These are phyloP conservation scores for Ophiostoma triangulosporum DNA, from an alignment of 2,329 filamentous ascomycete genomes.

Conservation along the genomic window DNA sequence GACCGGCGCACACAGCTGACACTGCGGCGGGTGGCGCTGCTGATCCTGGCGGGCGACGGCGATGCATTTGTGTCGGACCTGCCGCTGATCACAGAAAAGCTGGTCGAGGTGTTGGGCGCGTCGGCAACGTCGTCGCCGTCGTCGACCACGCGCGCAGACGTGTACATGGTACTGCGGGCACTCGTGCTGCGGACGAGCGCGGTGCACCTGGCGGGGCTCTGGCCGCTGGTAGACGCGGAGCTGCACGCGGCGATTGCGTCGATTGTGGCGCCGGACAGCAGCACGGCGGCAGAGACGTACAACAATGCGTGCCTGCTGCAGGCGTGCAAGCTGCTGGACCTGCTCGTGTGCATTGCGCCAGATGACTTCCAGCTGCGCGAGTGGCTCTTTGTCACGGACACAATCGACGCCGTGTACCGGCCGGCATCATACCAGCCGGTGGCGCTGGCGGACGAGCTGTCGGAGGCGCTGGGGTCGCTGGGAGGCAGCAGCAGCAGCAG, in stretches of 20 bases:
- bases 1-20: conserved; percentile 88
- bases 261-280: conserved; percentile 54
- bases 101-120: conserved; percentile 75
- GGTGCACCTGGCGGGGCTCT: conserved; percentile 69
- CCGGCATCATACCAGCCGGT: conserved; percentile 54
- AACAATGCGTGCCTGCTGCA: conserved; percentile 68
- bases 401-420: conserved; percentile 87
- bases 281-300: conserved; percentile 54
- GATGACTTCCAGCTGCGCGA: conserved; percentile 98
- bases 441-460: conserved; percentile 54
- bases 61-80: conserved; percentile 75
- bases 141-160: conserved; percentile 73
- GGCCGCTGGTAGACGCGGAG: conserved; percentile 82
- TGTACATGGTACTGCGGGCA: conserved; percentile 77
- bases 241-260: conserved; percentile 68
- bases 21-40: conserved; percentile 64
- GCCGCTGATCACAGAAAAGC: conserved; percentile 59
- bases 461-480: conserved; percentile 39
- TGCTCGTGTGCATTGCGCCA: conserved; percentile 71
- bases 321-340: conserved; percentile 84
- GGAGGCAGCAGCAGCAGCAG: background rate
- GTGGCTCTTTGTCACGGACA: conserved; percentile 96
- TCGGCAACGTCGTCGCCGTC: conserved; percentile 84
- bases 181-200: conserved; percentile 67
- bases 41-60: conserved; percentile 62